Percentiles rank a stretch among this genome's conserved stretches.
phyloP scores from a whole-genome alignment of 2,329 filamentous ascomycete species.

The Pseudonectria buxi region DNA sequence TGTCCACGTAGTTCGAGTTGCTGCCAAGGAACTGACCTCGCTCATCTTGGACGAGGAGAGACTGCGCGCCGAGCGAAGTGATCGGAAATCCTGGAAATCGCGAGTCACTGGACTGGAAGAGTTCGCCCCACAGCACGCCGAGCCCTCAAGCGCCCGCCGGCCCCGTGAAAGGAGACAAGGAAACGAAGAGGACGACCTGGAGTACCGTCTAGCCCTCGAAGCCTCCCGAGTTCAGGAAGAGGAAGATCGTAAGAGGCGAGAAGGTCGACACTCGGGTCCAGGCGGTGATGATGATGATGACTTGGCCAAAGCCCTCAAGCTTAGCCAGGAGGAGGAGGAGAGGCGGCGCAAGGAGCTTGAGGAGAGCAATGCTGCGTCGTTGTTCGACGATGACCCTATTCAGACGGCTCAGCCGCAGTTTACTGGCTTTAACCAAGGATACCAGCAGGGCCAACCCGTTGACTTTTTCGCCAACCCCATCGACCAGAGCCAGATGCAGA shows the following conservation, averaged over 20 bases:
- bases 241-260: slow-evolving; percentile 72
- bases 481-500: slow-evolving; percentile 64
- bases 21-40: slow-evolving; percentile 90
- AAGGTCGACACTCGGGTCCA: slow-evolving; percentile 48
- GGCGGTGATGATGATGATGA: slow-evolving; percentile 76
- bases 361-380: slow-evolving; percentile 71
- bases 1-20: slow-evolving; percentile 66
- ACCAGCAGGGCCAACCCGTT: slow-evolving; percentile 92
- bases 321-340: slow-evolving; percentile 93
- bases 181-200: slow-evolving; percentile 77
- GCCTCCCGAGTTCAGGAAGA: slow-evolving; percentile 94
- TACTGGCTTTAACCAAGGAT: slow-evolving; percentile 92
- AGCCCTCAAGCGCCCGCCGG: slow-evolving; percentile 35
- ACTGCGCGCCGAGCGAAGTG: slow-evolving; percentile 79
- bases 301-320: slow-evolving; percentile 85
- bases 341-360: slow-evolving; percentile 80
- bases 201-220: slow-evolving; percentile 85
- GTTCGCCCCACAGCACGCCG: slow-evolving; percentile 45
- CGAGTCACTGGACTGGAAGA: slow-evolving; percentile 92
- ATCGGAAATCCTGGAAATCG: slow-evolving; percentile 94
- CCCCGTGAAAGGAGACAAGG: slow-evolving; percentile 44
- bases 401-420: slow-evolving; percentile 61
- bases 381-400: slow-evolving; percentile 77
- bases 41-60: slow-evolving; percentile 91
- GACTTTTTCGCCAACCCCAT: slow-evolving; percentile 97